phyloP scores from a whole-genome alignment of 1,139 yeast genomes.

The Hemisphaericaspora xylofermentans region DNA sequence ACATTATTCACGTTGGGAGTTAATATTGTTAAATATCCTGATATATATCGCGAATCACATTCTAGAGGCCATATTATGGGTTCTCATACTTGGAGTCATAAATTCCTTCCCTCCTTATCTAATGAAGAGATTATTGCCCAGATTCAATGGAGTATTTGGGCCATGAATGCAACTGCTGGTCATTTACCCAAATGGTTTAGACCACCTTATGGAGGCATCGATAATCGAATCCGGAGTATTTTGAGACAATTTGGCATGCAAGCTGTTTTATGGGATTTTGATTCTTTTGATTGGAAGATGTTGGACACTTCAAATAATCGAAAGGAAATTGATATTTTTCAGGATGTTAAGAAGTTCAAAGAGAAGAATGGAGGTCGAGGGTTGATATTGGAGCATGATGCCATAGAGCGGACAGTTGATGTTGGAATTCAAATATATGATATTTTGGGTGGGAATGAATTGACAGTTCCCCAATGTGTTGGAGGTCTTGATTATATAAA shows the following conservation, averaged over 20 bases:
- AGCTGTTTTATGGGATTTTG: slow-evolving; percentile 88
- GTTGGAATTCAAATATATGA: slow-evolving; percentile 60
- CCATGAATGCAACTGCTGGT: slow-evolving; percentile 90
- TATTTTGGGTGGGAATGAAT: slow-evolving; percentile 53
- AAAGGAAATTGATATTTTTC: slow-evolving; percentile 50
- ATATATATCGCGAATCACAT: slow-evolving; percentile 58
- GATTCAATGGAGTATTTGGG: slow-evolving; percentile 95
- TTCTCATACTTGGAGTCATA: slow-evolving; percentile 92
- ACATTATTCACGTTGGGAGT: slow-evolving; percentile 87
- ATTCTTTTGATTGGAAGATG: slow-evolving; percentile 88
- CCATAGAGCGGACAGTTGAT: slow-evolving; percentile 62
- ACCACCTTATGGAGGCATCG: slow-evolving; percentile 96
- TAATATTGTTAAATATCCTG: slow-evolving; percentile 75
- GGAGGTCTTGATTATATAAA: slow-evolving; percentile 55
- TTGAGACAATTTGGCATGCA: slow-evolving; percentile 84
- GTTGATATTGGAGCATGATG: slow-evolving; percentile 83
- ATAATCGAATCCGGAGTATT: slow-evolving; percentile 77
- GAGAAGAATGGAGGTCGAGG: slow-evolving; percentile 45
- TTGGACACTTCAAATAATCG: slow-evolving; percentile 33
- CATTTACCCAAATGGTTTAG: slow-evolving; percentile 93
- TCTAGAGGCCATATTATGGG: slow-evolving; percentile 75
- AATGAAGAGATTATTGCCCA: slow-evolving; percentile 87
- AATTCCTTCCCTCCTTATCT: slow-evolving; percentile 70
- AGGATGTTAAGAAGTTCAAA: slow-evolving; percentile 57
- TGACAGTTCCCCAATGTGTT: slow-evolving; percentile 84